Evolutionary conservation across 163 green algal species (phyloP).

Genomic region (Chlamydomonas reinhardtii): DNA sequence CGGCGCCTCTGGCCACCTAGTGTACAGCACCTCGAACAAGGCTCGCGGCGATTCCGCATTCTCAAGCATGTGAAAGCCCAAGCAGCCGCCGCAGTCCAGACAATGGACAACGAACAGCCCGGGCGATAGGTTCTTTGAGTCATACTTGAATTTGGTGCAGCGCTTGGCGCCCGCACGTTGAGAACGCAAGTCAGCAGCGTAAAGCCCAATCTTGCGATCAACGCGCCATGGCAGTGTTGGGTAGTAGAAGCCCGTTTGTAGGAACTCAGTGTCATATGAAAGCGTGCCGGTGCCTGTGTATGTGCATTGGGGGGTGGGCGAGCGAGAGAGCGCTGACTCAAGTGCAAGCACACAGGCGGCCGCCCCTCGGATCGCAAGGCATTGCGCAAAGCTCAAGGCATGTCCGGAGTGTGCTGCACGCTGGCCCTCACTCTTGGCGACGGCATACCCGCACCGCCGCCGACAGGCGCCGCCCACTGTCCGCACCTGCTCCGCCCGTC

Average conservation of each 20-base stretch:
- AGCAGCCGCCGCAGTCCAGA: neutral
- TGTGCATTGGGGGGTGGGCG: too few relatives aligned
- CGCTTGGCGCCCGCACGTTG: neutral
- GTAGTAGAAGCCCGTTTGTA: neutral
- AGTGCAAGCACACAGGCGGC: too few relatives aligned
- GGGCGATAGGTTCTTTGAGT: conserved; percentile 12
- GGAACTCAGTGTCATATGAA: neutral
- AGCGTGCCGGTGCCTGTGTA: too few relatives aligned
- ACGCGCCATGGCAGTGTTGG: neutral
- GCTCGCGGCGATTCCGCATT: neutral
- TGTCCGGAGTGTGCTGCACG: too few relatives aligned
- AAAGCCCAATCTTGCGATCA: neutral
- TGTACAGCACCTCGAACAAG: conserved; percentile 4
- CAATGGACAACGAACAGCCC: conserved; percentile 13
- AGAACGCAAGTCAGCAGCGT: neutral
- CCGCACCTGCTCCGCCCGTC: too few relatives aligned
- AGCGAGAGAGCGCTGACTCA: too few relatives aligned
- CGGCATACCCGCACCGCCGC: too few relatives aligned
- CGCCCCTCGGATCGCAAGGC: too few relatives aligned
- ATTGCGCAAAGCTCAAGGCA: too few relatives aligned
- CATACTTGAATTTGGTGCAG: conserved; percentile 14
- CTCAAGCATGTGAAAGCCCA: neutral
- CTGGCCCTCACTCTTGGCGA: too few relatives aligned
- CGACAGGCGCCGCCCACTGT: too few relatives aligned
- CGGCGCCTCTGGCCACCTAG: neutral